Percentiles rank a stretch among this genome's conserved stretches.
These are phyloP conservation scores for Cercis canadensis DNA, from an alignment of 306 rosid species.

Conservation along the genomic window DNA sequence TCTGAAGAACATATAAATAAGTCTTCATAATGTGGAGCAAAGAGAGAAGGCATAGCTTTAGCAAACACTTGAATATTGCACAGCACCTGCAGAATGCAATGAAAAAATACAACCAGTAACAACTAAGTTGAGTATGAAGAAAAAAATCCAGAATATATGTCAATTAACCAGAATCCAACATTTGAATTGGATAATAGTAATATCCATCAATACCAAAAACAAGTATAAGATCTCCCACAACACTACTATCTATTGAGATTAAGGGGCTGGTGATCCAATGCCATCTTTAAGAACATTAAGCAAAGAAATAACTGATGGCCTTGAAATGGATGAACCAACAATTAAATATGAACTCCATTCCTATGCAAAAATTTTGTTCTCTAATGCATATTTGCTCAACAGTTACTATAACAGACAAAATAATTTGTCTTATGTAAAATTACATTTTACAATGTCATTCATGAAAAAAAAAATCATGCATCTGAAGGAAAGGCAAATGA, in stretches of 20 bases:
- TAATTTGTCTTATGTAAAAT: constrained; percentile 17
- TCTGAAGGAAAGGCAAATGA: constrained; percentile 21
- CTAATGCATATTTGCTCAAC: constrained; percentile 24
- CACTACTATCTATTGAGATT: too few relatives aligned
- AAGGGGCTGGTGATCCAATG: neutral
- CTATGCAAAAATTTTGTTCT: constrained; percentile 9
- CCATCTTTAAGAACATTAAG: constrained; percentile 23
- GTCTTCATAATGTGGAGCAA: constrained; percentile 80
- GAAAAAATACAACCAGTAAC: constrained; percentile 40
- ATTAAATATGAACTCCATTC: constrained; percentile 2
- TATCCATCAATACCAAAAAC: constrained; percentile 14
- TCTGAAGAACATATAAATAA: constrained; percentile 81
- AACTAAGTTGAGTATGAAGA: constrained; percentile 6
- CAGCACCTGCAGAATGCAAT: constrained; percentile 68
- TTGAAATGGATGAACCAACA: constrained; percentile 21
- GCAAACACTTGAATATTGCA: constrained; percentile 97
- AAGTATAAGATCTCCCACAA: constrained; percentile 29
- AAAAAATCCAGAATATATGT: constrained; percentile 27
- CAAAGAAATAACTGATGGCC: constrained; percentile 26
- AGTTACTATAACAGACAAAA: constrained; percentile 20
- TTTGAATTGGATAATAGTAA: constrained; percentile 28
- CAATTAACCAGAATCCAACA: constrained; percentile 28
- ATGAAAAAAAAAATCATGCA: constrained; percentile 9
- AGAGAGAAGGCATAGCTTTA: constrained; percentile 87
- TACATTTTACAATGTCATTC: constrained; percentile 1